Evolutionary conservation across 2,329 filamentous ascomycete species (phyloP).

Genomic region (Penicillium vulpinum): DNA sequence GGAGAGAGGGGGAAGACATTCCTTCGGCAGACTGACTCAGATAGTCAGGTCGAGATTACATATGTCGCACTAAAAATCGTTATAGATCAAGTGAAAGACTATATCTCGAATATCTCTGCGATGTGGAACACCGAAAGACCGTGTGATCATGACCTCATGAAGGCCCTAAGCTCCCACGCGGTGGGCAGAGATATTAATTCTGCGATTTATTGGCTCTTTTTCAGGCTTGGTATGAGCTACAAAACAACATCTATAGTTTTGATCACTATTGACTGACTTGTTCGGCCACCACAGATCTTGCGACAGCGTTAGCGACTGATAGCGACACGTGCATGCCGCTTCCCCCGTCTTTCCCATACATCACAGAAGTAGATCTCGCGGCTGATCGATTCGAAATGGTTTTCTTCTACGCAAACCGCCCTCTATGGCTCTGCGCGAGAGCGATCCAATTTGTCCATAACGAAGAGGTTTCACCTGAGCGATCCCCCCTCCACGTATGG

Average conservation of each 20-base stretch:
- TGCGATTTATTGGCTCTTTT: constrained; percentile 30
- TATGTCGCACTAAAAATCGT: constrained; percentile 14
- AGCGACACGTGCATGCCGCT: constrained; percentile 17
- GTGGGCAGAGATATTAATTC: constrained; percentile 22
- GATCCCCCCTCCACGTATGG: constrained; percentile 19
- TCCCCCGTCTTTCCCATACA: constrained; percentile 17
- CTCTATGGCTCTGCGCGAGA: constrained; percentile 31
- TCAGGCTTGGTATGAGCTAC: constrained; percentile 29
- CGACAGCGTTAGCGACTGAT: constrained; percentile 26
- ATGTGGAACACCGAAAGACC: constrained; percentile 15
- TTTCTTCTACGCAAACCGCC: constrained; percentile 23
- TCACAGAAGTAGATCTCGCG: constrained; percentile 6
- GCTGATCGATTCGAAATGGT: constrained; percentile 20
- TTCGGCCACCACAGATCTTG: constrained; percentile 20
- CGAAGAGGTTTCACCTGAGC: constrained; percentile 12
- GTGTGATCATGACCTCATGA: constrained; percentile 9
- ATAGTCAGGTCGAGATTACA: constrained; percentile 9
- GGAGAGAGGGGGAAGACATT: not conserved
- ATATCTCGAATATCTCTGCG: constrained; percentile 15
- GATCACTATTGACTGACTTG: not conserved
- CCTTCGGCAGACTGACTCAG: not conserved
- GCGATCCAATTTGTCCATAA: constrained; percentile 21
- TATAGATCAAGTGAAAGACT: constrained; percentile 14
- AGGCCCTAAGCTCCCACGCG: constrained; percentile 16
- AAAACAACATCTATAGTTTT: not conserved